phyloP scores from a whole-genome alignment of 768 basidiomycete species.

The Clavaria fumosa region DNA sequence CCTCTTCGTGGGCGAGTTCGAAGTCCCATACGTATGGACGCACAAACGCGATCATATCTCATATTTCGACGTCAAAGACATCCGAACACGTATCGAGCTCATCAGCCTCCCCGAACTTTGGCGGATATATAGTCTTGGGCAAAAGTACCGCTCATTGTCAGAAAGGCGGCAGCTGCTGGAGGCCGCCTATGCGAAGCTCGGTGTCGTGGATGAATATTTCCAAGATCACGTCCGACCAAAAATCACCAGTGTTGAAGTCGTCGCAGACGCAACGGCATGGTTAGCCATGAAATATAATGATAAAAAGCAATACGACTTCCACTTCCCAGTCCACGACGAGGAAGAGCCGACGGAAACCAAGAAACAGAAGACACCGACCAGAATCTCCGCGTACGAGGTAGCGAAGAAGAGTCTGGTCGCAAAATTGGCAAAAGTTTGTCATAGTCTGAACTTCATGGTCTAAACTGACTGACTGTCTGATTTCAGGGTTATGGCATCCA shows the following conservation, averaged over 20 bases:
- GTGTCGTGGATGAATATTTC: slow-evolving; percentile 61
- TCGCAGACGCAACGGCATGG: slow-evolving; percentile 88
- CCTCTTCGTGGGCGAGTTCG: slow-evolving; percentile 77
- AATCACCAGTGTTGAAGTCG: slow-evolving; percentile 72
- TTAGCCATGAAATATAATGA: slow-evolving; percentile 71
- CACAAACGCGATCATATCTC: slow-evolving; percentile 87
- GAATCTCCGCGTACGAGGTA: slow-evolving; percentile 71
- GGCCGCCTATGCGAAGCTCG: slow-evolving; percentile 51
- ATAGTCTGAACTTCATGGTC: neutral
- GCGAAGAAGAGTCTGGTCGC: slow-evolving; percentile 66
- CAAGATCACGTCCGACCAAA: slow-evolving; percentile 48
- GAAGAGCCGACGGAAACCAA: slow-evolving; percentile 37
- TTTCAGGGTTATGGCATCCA: slow-evolving; percentile 70
- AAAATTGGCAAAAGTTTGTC: slow-evolving; percentile 63
- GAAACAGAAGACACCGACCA: slow-evolving; percentile 71
- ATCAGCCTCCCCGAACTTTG: slow-evolving; percentile 73
- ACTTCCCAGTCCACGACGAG: slow-evolving; percentile 59
- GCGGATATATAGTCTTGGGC: slow-evolving; percentile 79
- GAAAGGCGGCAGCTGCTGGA: slow-evolving; percentile 54
- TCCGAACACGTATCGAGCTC: slow-evolving; percentile 49
- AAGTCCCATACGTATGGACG: slow-evolving; percentile 91
- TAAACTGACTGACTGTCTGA: slow-evolving; percentile 4
- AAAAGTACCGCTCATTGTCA: slow-evolving; percentile 76
- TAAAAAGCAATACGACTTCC: slow-evolving; percentile 43
- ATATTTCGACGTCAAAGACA: slow-evolving; percentile 56